Conservation (phyloP, 805 yeast genomes). For the Candida oleophila region DNA sequence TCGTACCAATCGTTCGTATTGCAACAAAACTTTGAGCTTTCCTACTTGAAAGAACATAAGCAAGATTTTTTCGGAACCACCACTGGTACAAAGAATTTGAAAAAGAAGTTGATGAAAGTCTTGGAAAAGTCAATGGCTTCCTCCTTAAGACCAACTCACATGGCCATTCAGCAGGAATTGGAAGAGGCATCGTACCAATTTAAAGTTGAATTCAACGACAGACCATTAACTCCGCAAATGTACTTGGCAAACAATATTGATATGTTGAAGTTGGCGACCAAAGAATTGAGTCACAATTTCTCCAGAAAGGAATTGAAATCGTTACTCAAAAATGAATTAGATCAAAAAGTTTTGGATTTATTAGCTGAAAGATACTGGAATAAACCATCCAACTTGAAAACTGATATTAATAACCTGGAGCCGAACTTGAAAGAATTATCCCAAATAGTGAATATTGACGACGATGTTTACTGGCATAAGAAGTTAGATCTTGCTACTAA, state of each 20-base stretch:
- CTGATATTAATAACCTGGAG: slow-evolving; percentile 22
- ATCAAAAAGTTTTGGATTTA: slow-evolving; percentile 83
- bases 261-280: slow-evolving; percentile 76
- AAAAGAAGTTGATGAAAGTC: slow-evolving; percentile 79
- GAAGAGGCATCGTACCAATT: slow-evolving; percentile 92
- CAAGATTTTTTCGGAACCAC: slow-evolving; percentile 60
- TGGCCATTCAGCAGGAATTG: slow-evolving; percentile 80
- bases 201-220: slow-evolving; percentile 95
- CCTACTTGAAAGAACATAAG: slow-evolving; percentile 64
- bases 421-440: slow-evolving; percentile 58
- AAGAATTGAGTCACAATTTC: slow-evolving; percentile 80
- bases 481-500: slow-evolving; percentile 83
- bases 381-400: slow-evolving; percentile 40
- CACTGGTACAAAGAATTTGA: slow-evolving; percentile 73
- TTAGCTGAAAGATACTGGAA: slow-evolving; percentile 94
- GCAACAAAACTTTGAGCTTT: slow-evolving; percentile 57
- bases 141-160: slow-evolving; percentile 83
- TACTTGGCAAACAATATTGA: slow-evolving; percentile 92
- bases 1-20: slow-evolving; percentile 65
- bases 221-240: slow-evolving; percentile 90
- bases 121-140: slow-evolving; percentile 89
- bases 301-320: slow-evolving; percentile 81
- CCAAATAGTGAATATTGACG: slow-evolving; percentile 46
- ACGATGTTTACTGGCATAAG: slow-evolving; percentile 82
- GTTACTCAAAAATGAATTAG: slow-evolving; percentile 77